phyloP scores from a whole-genome alignment of 257 asterid species.

The Craterostigma plantagineum region DNA sequence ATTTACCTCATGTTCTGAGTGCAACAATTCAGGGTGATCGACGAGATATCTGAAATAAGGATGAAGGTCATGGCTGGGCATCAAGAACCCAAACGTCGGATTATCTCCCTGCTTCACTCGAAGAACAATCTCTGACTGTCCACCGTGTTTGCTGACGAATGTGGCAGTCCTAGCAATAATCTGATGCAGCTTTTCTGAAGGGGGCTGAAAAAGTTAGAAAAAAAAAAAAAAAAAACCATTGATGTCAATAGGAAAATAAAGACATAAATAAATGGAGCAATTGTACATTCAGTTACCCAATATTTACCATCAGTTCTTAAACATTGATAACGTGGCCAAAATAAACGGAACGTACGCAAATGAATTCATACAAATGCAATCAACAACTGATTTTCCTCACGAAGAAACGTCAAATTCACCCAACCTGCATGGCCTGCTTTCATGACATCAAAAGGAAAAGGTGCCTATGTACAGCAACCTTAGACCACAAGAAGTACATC shows the following conservation, averaged over 20 bases:
- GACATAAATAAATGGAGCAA: too few species aligned
- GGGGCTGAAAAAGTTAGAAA: constrained; percentile 44
- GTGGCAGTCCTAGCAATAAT: constrained; percentile 84
- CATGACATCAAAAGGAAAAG: constrained; percentile 83
- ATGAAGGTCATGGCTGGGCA: constrained; percentile 84
- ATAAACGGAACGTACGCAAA: too few species aligned
- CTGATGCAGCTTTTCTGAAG: constrained; percentile 78
- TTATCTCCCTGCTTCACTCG: constrained; percentile 94
- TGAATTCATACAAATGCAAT: too few species aligned
- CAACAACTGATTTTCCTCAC: constrained; percentile 20
- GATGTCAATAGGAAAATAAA: background rate
- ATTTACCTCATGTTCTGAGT: constrained; percentile 25
- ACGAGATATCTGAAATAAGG: constrained; percentile 80
- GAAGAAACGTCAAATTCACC: constrained; percentile 43
- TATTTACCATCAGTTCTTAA: too few species aligned
- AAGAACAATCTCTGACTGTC: constrained; percentile 80
- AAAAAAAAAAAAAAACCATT: constrained; percentile 9
- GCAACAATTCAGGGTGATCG: constrained; percentile 57
- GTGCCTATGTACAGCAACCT: constrained; percentile 73
- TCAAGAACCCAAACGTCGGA: constrained; percentile 84
- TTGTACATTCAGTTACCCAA: too few species aligned
- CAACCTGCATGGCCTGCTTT: constrained; percentile 98
- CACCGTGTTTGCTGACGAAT: constrained; percentile 84
- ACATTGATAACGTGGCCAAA: too few species aligned
- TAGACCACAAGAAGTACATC: constrained; percentile 57